Evolutionary conservation across 805 yeast genomes (phyloP).

Genomic region (Sugiyamaella floridensis): DNA sequence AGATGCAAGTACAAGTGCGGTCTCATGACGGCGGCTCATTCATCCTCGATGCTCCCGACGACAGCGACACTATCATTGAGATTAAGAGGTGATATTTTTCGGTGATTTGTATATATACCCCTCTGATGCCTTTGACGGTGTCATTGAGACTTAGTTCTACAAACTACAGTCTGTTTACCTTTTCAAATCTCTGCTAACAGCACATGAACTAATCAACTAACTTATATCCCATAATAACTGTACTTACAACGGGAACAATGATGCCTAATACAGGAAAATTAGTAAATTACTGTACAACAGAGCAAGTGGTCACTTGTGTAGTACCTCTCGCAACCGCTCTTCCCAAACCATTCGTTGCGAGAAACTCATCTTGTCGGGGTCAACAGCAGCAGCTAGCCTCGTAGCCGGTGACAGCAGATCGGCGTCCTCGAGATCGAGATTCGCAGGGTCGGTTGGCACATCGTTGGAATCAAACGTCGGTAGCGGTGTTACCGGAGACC

Average conservation of each 20-base stretch:
- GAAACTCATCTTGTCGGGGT: conserved; percentile 19
- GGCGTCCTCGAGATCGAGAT: conserved; percentile 4
- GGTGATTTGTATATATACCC: no score
- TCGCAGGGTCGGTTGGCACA: not conserved
- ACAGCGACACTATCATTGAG: conserved; percentile 16
- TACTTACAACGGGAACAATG: not conserved
- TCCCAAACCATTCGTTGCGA: conserved; percentile 21
- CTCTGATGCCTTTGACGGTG: no score
- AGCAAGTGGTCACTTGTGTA: not conserved
- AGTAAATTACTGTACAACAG: not conserved
- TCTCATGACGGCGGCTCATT: conserved; percentile 2
- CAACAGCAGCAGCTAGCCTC: conserved; percentile 6
- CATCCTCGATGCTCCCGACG: conserved; percentile 13
- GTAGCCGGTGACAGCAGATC: conserved; percentile 1
- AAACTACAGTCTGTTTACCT: no score
- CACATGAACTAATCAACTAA: not conserved
- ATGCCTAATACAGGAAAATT: no score
- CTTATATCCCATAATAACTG: not conserved
- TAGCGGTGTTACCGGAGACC: not conserved
- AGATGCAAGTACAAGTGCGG: conserved; percentile 17
- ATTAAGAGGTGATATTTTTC: conserved; percentile 2
- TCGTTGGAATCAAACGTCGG: not conserved
- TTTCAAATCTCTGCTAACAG: not conserved
- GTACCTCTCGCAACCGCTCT: not conserved
- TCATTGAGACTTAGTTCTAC: no score